Percentiles rank a stretch among this genome's conserved stretches.
Conservation (phyloP, 129 eudicot genomes). For the Sambucus nigra region DNA sequence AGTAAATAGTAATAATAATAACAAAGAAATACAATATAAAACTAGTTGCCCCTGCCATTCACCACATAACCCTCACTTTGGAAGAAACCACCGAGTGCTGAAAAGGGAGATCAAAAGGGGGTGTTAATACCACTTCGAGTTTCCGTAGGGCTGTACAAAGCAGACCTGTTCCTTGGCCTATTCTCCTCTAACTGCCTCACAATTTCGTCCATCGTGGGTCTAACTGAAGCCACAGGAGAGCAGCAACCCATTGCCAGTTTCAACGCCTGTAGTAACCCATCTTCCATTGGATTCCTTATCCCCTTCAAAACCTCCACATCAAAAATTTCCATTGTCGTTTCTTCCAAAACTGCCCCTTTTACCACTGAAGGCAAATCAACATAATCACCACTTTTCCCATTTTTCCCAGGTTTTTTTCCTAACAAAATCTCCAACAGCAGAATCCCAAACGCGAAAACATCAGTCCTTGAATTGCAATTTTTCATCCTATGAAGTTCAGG, state of each 20-base stretch:
- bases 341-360: constrained; percentile 91
- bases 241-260: constrained; percentile 99
- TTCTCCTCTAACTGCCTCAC: constrained; percentile 94
- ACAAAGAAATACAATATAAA: neutral
- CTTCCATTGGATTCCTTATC: constrained; percentile 94
- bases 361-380: constrained; percentile 81
- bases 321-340: constrained; percentile 95
- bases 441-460: constrained; percentile 86
- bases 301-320: constrained; percentile 82
- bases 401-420: constrained; percentile 80
- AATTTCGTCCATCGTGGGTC: constrained; percentile 91
- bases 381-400: constrained; percentile 34
- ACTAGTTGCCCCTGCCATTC: constrained; percentile 7
- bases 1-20: neutral
- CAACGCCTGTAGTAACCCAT: constrained; percentile 87
- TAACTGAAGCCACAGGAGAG: constrained; percentile 83
- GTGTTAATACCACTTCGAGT: constrained; percentile 82
- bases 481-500: constrained; percentile 96
- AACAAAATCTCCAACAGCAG: constrained; percentile 67
- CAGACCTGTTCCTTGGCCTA: constrained; percentile 87
- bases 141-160: constrained; percentile 92
- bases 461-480: constrained; percentile 71
- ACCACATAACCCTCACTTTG: neutral
- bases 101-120: constrained; percentile 41
- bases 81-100: constrained; percentile 1